phyloP scores from a whole-genome alignment of 768 basidiomycete species.

The Suillus clintonianus region DNA sequence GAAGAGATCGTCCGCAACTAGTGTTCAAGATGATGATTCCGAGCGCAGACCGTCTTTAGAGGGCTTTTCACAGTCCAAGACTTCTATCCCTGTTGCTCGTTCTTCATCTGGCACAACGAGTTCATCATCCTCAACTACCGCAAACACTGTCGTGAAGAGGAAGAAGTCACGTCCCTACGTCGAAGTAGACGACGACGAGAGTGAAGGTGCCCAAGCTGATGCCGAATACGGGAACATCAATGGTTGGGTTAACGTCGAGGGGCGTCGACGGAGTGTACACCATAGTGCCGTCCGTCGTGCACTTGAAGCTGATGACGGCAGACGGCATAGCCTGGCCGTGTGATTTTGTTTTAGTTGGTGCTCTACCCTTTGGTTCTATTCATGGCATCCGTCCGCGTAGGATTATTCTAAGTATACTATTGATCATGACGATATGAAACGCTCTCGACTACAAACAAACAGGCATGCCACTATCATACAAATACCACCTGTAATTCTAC shows the following conservation, averaged over 20 bases:
- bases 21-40: constrained; percentile 36
- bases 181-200: constrained; percentile 53
- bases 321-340: constrained; percentile 70
- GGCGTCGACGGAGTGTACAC: constrained; percentile 48
- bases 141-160: constrained; percentile 40
- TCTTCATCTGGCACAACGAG: constrained; percentile 40
- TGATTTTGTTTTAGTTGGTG: constrained; percentile 29
- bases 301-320: constrained; percentile 49
- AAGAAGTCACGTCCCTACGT: constrained; percentile 56
- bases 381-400: constrained; percentile 23
- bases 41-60: constrained; percentile 44
- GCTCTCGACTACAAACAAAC: constrained; percentile 7
- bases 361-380: constrained; percentile 19
- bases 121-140: constrained; percentile 26
- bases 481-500: constrained; percentile 33
- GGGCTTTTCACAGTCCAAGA: constrained; percentile 34
- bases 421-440: constrained; percentile 22
- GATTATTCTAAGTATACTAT: constrained; percentile 37
- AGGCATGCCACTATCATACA: constrained; percentile 21
- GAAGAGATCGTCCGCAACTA: constrained; percentile 45
- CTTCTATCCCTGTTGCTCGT: constrained; percentile 36
- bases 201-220: constrained; percentile 73
- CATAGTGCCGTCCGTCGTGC: constrained; percentile 30
- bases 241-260: constrained; percentile 58
- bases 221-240: constrained; percentile 51